Conservation (phyloP, 192 early-diverging fungal genomes). For the Oehlia diaphana region DNA sequence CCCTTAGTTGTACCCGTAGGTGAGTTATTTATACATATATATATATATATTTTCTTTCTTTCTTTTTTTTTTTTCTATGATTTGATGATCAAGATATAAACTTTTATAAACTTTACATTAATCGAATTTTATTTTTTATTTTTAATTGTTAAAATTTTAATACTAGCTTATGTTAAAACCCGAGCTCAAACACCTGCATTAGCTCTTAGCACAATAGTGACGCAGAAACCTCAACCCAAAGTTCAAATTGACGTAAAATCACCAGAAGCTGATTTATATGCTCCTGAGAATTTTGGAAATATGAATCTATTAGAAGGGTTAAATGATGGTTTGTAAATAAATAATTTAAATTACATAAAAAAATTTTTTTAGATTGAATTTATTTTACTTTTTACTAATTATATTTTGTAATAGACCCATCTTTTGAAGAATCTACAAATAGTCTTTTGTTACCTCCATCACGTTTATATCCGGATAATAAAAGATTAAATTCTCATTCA, state of each 20-base stretch:
- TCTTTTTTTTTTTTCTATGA: neutral
- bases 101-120: neutral
- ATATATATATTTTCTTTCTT: neutral
- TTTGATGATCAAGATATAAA: neutral
- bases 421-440: constrained; percentile 27
- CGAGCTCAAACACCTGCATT: constrained; percentile 38
- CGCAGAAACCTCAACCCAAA: constrained; percentile 36
- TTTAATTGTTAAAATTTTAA: neutral
- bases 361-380: neutral
- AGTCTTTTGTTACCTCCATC: constrained; percentile 27
- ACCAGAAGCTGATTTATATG: constrained; percentile 46
- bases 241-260: constrained; percentile 32
- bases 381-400: neutral
- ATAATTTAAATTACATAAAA: neutral
- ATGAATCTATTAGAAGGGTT: constrained; percentile 55
- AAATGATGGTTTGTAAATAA: constrained; percentile 43
- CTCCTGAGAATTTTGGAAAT: constrained; percentile 51
- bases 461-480: constrained; percentile 35
- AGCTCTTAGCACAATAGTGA: constrained; percentile 40
- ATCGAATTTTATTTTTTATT: neutral
- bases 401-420: constrained; percentile 4
- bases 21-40: constrained; percentile 32
- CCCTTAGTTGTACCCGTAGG: constrained; percentile 57
- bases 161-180: constrained; percentile 42
- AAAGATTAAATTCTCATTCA: constrained; percentile 28